phyloP scores from a whole-genome alignment of 73 alveolate genomes.

The Tetrahymena elliotti region DNA sequence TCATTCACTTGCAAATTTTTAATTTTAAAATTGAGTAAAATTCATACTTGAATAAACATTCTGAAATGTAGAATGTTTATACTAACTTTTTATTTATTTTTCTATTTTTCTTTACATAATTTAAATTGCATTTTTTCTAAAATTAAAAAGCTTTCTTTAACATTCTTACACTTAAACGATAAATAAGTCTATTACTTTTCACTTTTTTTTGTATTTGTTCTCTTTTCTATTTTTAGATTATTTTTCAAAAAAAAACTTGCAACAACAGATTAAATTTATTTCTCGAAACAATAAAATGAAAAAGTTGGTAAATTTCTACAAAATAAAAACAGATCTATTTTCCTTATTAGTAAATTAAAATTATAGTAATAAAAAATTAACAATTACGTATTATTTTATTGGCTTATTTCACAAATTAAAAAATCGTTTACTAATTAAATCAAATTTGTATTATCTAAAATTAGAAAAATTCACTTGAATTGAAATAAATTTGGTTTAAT shows the following conservation, averaged over 20 bases:
- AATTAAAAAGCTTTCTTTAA: too few species aligned
- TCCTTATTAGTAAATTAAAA: not conserved
- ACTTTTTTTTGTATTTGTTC: too few species aligned
- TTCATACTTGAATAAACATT: not conserved
- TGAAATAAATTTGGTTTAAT: not conserved
- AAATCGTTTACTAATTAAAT: not conserved
- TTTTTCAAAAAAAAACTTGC: not conserved
- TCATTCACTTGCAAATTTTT: not conserved
- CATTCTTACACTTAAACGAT: not conserved
- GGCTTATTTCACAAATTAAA: not conserved
- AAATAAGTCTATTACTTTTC: not conserved
- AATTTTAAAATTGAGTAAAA: not conserved
- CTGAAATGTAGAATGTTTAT: not conserved
- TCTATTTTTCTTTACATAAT: not conserved
- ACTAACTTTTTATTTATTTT: not conserved
- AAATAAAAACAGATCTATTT: not conserved
- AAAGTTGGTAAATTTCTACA: not conserved
- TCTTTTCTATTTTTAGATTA: not conserved
- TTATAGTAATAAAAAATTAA: not conserved
- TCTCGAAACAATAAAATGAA: too few species aligned
- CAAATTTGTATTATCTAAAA: not conserved
- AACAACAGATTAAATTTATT: not conserved
- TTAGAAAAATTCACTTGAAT: not conserved
- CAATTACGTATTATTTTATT: not conserved
- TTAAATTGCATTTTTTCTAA: not conserved